Evolutionary conservation across 768 basidiomycete species (phyloP), one percentile per base, ranked within the genome.

Genomic region (Termitomyces sp.): DNA sequence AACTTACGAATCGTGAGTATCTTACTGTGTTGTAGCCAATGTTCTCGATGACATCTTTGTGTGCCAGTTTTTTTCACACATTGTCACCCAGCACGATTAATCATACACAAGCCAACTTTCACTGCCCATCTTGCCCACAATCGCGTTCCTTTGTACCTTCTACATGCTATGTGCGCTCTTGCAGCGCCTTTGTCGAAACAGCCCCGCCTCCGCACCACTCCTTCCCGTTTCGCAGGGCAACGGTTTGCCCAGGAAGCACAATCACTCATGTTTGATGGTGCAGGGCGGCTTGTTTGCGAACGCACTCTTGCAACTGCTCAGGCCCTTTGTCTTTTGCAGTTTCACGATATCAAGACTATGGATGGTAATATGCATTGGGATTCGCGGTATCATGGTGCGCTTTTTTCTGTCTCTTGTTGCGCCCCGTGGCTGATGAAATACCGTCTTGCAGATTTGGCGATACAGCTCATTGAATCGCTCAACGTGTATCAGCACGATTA

Each of bases 51-150:
- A 58, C 50, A 54, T 45, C 56, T 21, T 57, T 53, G 42, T 41
- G 22, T 50, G 47, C 40, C 62, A 91, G 89, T 91, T 10, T 91
- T 91, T 68, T 91, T 92, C 67, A 78, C 90, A 24, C 87, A 88
- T 66, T 86, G 85, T 60, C 87, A 91, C 64, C 90, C 90, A 22
- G 82, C 84, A 58, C 81, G 86, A 37, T 77, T 84, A 61, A 76
- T 91, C 57, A 80, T 93, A 45, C 90, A 93, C 69, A 88, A 88
- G 51, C 85, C 90, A 21, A 83, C 85, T 8, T 93, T 93, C 62
- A 75, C 84, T 22, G 76, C 82, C 2, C 76, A 80, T 32, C 79
- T 93, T 8, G 80, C 80, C 54, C 81, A 82, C 57, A 83, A 84
- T 60, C 76, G 78, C 54, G 78, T 93, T 32, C 90, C 90, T 40